Base-by-base conservation (phyloP, 768 basidiomycete genomes). In the Boletellus emodensis region DNA sequence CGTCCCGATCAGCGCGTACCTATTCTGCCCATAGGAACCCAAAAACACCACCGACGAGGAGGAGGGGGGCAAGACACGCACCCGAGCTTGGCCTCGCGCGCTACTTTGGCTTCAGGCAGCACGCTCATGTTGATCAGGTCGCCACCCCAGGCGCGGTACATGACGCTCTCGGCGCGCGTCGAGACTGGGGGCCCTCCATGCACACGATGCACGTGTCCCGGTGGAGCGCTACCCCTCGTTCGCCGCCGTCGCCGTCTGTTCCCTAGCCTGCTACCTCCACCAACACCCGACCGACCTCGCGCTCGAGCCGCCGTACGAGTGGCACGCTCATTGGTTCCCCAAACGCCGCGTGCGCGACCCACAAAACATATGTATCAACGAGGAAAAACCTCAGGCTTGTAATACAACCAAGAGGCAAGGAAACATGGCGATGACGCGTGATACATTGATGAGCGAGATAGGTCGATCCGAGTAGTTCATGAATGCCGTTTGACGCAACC, bases 111-210 rank as follows among this genome's bases (percentile, higher is more conserved):
- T 72, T 99, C 95, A 2, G 95, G 95, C 24, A 97, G 73, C 35
- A 90, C 90, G 51, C 90, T 95, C 95, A 99, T 99, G 69, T 97
- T 94, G 71, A 95, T 94, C 63, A 95, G 72, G 67, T 95, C 91
- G 6, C 83, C 90, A 8, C 95, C 95, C 89, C 90, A 94, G 42
- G 78, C 76, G 18, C 93, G 78, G 68, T 97, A 96, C 94, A 96
- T 93, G 61, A 80, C 61, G 62, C 90, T 94, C 79, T 99, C 95
- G 15, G 95, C 95, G 34, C 95, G 75, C n/a, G 95, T 99, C 48
- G 93, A 95, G 76, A 99, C 70, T 94, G 93, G 30, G 90, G 90
- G 43, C 94, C 94, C 65, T 98, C 94, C 92, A 98, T 98, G 64
- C 91, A 94, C 42, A 98, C 86, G 50, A 97, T 81, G 17, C 84